Evolutionary conservation across 2,329 filamentous ascomycete species (phyloP).

Genomic region (Sporothrix pallida): DNA sequence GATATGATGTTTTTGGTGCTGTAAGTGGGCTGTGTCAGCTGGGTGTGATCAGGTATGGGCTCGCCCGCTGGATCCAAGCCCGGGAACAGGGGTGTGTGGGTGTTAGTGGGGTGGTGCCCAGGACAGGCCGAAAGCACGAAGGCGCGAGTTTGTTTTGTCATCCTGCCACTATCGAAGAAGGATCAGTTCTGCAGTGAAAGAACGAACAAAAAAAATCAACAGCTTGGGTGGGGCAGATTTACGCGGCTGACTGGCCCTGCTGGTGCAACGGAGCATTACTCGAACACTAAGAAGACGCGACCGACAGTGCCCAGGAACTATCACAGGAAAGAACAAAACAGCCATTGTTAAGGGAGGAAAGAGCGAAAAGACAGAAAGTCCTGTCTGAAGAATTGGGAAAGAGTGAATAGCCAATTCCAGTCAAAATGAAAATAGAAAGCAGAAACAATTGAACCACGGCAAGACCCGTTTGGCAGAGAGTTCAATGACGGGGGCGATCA

Average conservation of each 20-base stretch:
- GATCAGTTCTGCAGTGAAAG: background rate
- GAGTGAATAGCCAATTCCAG: background rate
- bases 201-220: background rate
- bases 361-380: background rate
- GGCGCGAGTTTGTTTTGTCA: slow-evolving; percentile 28
- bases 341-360: background rate
- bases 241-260: background rate
- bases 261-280: background rate
- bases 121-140: slow-evolving; percentile 29
- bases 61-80: background rate
- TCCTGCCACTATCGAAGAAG: background rate
- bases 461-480: background rate
- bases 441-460: background rate
- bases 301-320: slow-evolving; percentile 7
- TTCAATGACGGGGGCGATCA: background rate
- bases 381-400: background rate
- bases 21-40: slow-evolving; percentile 4
- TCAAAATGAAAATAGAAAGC: background rate
- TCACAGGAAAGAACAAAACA: slow-evolving; percentile 22
- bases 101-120: background rate
- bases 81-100: background rate
- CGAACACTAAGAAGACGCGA: slow-evolving; percentile 19
- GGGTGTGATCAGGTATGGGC: background rate
- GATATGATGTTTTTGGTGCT: background rate
- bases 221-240: slow-evolving; percentile 19